Evolutionary conservation across 176 grass and related monocot genomes (phyloP).

Genomic region (Oryza rufipogon): DNA sequence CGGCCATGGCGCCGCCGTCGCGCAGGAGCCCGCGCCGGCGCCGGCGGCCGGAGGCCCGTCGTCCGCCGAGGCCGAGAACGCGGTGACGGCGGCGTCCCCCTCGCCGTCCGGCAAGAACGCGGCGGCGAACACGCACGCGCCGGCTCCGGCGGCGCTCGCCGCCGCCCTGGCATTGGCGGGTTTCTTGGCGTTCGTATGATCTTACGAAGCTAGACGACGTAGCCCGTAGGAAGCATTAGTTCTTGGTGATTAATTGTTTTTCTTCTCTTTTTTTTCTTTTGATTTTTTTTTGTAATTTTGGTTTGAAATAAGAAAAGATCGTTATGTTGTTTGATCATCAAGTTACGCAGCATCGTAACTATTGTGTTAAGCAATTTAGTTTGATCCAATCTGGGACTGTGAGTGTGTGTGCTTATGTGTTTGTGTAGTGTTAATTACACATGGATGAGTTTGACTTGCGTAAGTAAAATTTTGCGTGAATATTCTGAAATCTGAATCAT

Average conservation of each 20-base stretch:
- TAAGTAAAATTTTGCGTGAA: neutral
- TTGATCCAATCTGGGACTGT: neutral
- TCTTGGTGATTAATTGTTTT: neutral
- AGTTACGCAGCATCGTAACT: neutral
- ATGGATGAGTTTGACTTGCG: neutral
- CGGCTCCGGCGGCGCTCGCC: constrained; percentile 1
- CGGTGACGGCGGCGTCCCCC: neutral
- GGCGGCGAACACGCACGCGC: neutral
- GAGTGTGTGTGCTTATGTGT: neutral
- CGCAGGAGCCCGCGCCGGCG: constrained; percentile 14
- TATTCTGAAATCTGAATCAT: neutral
- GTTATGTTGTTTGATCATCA: neutral
- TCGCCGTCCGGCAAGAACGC: constrained; percentile 23
- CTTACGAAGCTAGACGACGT: neutral
- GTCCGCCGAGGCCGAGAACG: neutral
- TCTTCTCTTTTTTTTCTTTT: neutral
- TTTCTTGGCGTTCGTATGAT: constrained; percentile 37
- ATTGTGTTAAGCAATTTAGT: neutral
- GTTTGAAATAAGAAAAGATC: neutral
- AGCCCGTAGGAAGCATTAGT: constrained; percentile 2
- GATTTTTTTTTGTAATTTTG: neutral
- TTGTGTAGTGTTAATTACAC: neutral
- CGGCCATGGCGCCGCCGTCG: constrained; percentile 11
- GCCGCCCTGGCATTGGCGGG: constrained; percentile 26
- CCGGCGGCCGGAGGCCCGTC: neutral